Base-by-base conservation (phyloP, 495 filamentous ascomycete species). In the Lasiosphaeria hispida region DNA sequence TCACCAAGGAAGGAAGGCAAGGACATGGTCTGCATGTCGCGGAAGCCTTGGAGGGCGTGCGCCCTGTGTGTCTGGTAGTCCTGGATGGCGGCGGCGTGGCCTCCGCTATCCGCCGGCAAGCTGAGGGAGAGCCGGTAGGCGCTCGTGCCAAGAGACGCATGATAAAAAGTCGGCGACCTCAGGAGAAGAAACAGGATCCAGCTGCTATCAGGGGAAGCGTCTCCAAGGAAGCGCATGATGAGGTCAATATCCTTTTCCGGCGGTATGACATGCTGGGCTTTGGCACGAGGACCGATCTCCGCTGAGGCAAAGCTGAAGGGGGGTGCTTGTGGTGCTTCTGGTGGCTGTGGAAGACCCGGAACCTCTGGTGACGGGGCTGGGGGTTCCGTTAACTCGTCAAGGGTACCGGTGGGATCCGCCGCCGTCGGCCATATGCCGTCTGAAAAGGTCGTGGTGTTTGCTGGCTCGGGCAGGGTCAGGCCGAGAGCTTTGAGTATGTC, bases 161-260 rank as follows among this genome's bases (percentile, higher is more conserved):
- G 23, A 36, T 55, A 55, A 36, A 55, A 55, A 11, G 53, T 48
- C 14, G 53, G 41, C 15, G 38, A 48, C 17, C 41, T 23, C 23
- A 36, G 30, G 11, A 55, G 13, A 4, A 48, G n/a, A 15, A 30
- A 55, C 15, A 55, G 53, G 9, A 44, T 15, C 53, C 53, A 55
- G 23, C 53, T 49, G 9, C 14, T 55, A 9, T 48, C 19, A 11
- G 53, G 19, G 49, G 14, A 55, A n/a, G 41, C 36, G 10, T 55
- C 17, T 5, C 41, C 53, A 2, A 55, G 19, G 53, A 55, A 55
- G 41, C 48, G 53, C 39, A 55, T 55, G 18, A 48, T 34, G 17
- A 55, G 36, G 10, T 55, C 39, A 30, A 55, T 48, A n/a, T 48
- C 41, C 30, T 55, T 48, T 10, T 55, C 53, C 18, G 53, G 30